These are phyloP conservation scores for Pichia insulana DNA, from an alignment of 805 yeast species.

Conservation along the genomic window DNA sequence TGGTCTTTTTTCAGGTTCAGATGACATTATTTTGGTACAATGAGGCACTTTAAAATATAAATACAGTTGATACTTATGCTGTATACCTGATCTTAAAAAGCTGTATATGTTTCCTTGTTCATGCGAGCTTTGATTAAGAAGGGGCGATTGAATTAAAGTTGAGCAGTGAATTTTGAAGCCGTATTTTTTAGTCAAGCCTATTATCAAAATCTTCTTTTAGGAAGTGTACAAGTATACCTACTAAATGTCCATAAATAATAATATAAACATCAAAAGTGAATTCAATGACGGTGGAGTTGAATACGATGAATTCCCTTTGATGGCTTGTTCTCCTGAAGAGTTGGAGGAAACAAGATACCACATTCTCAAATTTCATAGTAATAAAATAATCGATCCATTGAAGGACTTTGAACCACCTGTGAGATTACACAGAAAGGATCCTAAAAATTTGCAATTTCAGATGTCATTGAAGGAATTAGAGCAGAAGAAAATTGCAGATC, in stretches of 20 bases:
- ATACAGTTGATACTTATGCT: no score
- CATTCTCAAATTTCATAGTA: conserved; percentile 70
- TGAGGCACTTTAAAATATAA: no score
- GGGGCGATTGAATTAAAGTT: no score
- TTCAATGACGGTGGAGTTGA: conserved; percentile 8
- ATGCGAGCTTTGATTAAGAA: no score
- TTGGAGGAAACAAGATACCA: conserved; percentile 69
- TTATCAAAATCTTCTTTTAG: no score
- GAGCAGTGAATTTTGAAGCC: no score
- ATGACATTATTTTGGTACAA: no score
- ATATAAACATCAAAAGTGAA: conserved; percentile 1
- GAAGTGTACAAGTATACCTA: no score
- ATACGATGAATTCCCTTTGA: conserved; percentile 45
- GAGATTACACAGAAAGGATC: conserved; percentile 87
- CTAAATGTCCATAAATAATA: neutral
- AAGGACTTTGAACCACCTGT: conserved; percentile 73
- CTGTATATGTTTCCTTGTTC: no score
- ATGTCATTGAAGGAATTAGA: conserved; percentile 71
- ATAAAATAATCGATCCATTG: conserved; percentile 61
- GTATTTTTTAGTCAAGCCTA: no score
- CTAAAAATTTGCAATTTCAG: conserved; percentile 82
- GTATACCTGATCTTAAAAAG: no score
- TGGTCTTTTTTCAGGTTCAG: neutral
- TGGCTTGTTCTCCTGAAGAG: conserved; percentile 66
- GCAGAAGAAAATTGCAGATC: conserved; percentile 43